Evolutionary conservation across 2,329 filamentous ascomycete species (phyloP), one percentile per base, ranked within the genome.

Genomic region (Ampelomyces quisqualis): DNA sequence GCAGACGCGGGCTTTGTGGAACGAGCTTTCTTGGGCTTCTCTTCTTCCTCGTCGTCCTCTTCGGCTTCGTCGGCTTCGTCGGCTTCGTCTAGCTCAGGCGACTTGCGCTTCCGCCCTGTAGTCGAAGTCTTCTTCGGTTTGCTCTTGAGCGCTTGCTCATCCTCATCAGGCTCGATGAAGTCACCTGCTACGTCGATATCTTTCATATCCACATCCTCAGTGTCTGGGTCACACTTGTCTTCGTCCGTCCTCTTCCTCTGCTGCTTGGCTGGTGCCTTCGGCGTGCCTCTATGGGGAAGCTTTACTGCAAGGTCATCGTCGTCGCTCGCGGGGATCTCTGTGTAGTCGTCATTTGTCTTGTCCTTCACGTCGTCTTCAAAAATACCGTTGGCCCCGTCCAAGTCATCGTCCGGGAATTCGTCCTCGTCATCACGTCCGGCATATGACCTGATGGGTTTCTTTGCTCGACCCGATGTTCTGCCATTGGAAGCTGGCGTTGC

Each of bases 351-450:
- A 43, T 80, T 88, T 41, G 78, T 81, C 30, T 79, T 73, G 33
- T 78, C 78, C 61, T 82, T 85, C 22, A 77, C 78, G 50, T 88
- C 82, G 3, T 85, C 84, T 10, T 84, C 86, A 67, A 90, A 90
- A 14, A 95, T 90, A 55, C 95, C 90, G 51, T 89, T 86, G n/a
- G 80, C 85, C 3, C 70, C 77, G 30, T 80, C 84, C 30, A 69
- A 61, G 33, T 73, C 70, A 34, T 71, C 61, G 29, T 73, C 65
- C 4, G 62, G 56, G 49, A 67, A 68, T 18, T 66, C 60, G 13
- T 88, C 81, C 5, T 79, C 76, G 22, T 83, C 84, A 38, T 87
- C 85, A 14, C 88, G 80, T 51, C 85, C 50, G 49, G 59, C 47
- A 41, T 66, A 63, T 61, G 65, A 53, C 30, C 68, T 71, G 42